phyloP scores from a whole-genome alignment of 805 yeast species.

The Candida ficus region DNA sequence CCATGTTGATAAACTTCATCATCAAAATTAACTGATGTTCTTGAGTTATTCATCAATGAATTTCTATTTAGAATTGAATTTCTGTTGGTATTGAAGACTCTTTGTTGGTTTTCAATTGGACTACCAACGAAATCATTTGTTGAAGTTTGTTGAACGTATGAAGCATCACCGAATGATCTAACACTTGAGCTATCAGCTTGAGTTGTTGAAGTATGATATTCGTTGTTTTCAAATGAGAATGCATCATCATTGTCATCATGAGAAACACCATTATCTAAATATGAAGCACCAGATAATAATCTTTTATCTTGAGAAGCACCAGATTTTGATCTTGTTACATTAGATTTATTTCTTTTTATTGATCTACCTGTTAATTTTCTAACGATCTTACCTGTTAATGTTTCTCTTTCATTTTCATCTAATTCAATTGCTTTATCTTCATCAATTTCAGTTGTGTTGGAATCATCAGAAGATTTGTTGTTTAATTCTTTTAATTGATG shows the following conservation, averaged over 20 bases:
- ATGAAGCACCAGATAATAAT: slow-evolving; percentile 11
- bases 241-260: slow-evolving; percentile 4
- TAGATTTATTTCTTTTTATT: slow-evolving; percentile 7
- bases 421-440: slow-evolving; percentile 27
- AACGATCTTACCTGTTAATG: slow-evolving; percentile 39
- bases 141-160: slow-evolving; percentile 11
- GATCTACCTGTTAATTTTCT: slow-evolving; percentile 35
- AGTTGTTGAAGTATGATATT: slow-evolving; percentile 11
- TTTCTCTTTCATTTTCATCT: slow-evolving; percentile 29
- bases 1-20: no score
- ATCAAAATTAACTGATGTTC: not conserved
- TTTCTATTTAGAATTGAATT: not conserved
- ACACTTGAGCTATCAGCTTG: slow-evolving; percentile 13
- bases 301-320: slow-evolving; percentile 10
- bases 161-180: slow-evolving; percentile 17
- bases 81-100: not conserved
- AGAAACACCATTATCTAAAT: not conserved
- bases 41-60: not conserved
- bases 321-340: slow-evolving; percentile 16
- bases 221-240: slow-evolving; percentile 8
- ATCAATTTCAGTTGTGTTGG: slow-evolving; percentile 13
- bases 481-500: slow-evolving; percentile 17
- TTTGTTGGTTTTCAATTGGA: not conserved
- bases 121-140: slow-evolving; percentile 20
- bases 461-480: slow-evolving; percentile 10